Percentiles rank a stretch among this genome's conserved stretches.
phyloP scores from a whole-genome alignment of 441 rosid species.

The Euphorbia schlechtendalii region DNA sequence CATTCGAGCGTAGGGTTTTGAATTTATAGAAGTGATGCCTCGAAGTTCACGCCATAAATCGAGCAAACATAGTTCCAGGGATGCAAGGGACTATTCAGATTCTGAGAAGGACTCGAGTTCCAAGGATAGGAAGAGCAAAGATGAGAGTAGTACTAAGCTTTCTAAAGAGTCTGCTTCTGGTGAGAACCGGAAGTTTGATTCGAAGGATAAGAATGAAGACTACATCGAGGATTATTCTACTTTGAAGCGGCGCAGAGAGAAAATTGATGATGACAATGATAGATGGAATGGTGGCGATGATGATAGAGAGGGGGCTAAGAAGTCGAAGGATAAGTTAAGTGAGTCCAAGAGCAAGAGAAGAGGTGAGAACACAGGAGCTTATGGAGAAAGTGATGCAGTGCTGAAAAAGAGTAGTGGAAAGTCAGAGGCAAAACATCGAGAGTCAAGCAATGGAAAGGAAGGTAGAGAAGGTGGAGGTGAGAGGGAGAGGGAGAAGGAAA shows the following conservation, averaged over 20 bases:
- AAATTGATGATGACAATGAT: conserved; percentile 47
- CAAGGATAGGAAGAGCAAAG: conserved; percentile 61
- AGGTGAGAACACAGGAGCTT: conserved; percentile 29
- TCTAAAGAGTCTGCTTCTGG: conserved; percentile 47
- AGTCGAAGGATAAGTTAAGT: conserved; percentile 38
- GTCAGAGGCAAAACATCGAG: conserved; percentile 64
- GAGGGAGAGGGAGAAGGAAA: conserved; percentile 40
- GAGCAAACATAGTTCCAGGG: conserved; percentile 75
- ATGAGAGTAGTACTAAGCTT: conserved; percentile 47
- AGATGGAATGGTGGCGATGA: conserved; percentile 73
- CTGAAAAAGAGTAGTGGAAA: conserved; percentile 44
- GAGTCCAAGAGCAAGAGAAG: conserved; percentile 67
- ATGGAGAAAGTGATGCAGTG: conserved; percentile 39
- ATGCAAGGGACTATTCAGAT: conserved; percentile 77
- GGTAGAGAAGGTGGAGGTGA: conserved; percentile 46
- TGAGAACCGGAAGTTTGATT: conserved; percentile 63
- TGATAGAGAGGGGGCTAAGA: conserved; percentile 44
- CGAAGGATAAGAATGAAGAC: conserved; percentile 54
- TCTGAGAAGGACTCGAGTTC: conserved; percentile 67
- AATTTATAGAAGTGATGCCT: conserved; percentile 49
- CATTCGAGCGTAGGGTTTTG: conserved; percentile 19
- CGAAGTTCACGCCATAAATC: conserved; percentile 92
- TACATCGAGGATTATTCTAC: conserved; percentile 42
- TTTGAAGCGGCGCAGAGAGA: conserved; percentile 60
- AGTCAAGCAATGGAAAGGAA: conserved; percentile 63